Evolutionary conservation across 2,329 filamentous ascomycete species (phyloP), one percentile per base, ranked within the genome.

Genomic region (Xylariaceae sp.): DNA sequence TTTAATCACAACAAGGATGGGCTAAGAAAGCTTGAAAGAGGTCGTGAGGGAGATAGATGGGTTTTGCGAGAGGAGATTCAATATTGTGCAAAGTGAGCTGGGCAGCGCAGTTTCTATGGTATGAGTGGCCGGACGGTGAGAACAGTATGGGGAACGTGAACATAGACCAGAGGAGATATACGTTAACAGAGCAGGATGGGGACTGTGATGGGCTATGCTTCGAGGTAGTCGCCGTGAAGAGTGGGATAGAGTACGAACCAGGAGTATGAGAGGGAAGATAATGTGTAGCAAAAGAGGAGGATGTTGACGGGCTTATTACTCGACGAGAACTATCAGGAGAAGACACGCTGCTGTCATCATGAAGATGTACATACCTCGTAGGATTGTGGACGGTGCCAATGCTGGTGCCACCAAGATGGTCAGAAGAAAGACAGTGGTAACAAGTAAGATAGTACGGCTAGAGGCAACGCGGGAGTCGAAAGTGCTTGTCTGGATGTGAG

Each of bases 391-490:
- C 68, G 64, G 69, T 67, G 67, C 64, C 70, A 66, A 68, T 67
- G 62, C 59, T 67, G 75, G 73, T 75, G 76, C 73, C 78, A 78
- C 79, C 80, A 81, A 65, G 62, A 64, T 51, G 58, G 60, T 72
- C 76, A 75, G 71, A 77, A 59, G 61, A 64, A 80, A 83, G 80
- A 77, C 79, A 82, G 77, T 71, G 77, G 73, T 73, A 70, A 75
- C 76, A 78, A 80, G 77, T 79, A 80, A 80, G 77, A 82, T 81
- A 78, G 79, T 78, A 77, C 78, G 81, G 79, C 78, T 83, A 82
- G 78, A 76, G 82, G 79, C 81, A 83, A 83, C 77, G 79, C 79
- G 77, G 73, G 73, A 71, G 71, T 71, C 71, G 72, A 77, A 63
- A 78, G 76, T 77, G 76, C 76, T 69, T 74, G 74, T 72, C 71